Evolutionary conservation across 1,139 yeast genomes (phyloP), one percentile per base, ranked within the genome.

Genomic region (Blastobotrys illinoisensis): DNA sequence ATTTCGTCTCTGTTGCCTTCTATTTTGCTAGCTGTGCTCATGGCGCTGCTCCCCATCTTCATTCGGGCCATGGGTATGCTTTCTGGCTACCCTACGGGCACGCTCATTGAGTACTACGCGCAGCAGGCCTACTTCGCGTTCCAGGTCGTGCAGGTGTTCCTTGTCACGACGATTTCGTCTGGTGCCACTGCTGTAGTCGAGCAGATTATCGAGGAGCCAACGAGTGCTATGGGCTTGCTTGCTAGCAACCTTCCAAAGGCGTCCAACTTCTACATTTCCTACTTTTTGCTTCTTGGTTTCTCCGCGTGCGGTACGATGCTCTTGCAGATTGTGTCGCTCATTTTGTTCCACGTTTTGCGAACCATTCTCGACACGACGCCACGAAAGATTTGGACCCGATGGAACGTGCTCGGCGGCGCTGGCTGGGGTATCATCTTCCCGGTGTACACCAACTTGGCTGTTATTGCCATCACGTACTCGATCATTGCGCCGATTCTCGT

Each of bases 381-480:
- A 49, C 79, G 98, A 66, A 89, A 89, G 79, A 87, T 86, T 73
- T 90, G 88, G 87, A 75, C 67, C 49, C 80, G 98, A 65, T 85
- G 80, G 71, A 77, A 80, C 60, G 77, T 77, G 1, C 74, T 93
- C 60, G 81, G 85, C 9, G 67, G 81, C 1, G 78, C 86, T 64
- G 77, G 81, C 18, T 93, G 96, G 95, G 99, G 99, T 58, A 87
- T 96, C 1, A 76, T 83, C 1, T 91, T 87, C 79, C 97, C 97
- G 5, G 76, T 83, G 7, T 89, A 86, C 73, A 85, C 96, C 49
- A 83, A 86, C 68, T 80, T 91, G 76, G 87, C 88, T 1, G 88
- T 89, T 58, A 88, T 93, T 60, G 74, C 86, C 48, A 75, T 91
- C 59, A 82, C 91, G 6, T 93, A 88, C 71, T 75, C 96, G 2